Percentiles rank a stretch among this genome's conserved stretches.
Conservation (phyloP, 371 early-diverging fungal genomes). For the Mucor racemosus region DNA sequence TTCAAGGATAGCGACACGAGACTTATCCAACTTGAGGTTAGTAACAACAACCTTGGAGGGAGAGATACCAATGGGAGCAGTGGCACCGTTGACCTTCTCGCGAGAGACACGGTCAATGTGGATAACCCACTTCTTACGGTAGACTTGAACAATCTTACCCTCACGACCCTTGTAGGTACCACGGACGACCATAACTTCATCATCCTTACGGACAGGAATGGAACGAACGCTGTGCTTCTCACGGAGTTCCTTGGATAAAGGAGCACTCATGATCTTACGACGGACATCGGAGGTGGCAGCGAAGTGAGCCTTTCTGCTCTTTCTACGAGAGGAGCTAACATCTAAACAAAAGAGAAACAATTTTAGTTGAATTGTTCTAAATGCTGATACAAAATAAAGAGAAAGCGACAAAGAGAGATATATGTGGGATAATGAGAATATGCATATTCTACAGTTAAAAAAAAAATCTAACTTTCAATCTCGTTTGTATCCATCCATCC, state of each 20-base stretch:
- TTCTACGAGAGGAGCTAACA: conserved; percentile 94
- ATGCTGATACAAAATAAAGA: background rate
- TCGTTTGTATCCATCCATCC: background rate
- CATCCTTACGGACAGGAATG: conserved; percentile 96
- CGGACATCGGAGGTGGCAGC: conserved; percentile 92
- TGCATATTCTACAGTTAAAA: background rate
- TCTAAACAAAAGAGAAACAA: conserved; percentile 43
- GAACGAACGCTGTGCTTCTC: conserved; percentile 95
- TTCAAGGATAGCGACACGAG: conserved; percentile 86
- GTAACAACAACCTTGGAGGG: conserved; percentile 97
- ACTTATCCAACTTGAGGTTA: conserved; percentile 94
- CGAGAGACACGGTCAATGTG: conserved; percentile 94
- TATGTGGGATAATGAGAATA: background rate
- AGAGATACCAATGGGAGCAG: conserved; percentile 93
- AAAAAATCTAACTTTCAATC: conserved; percentile 3
- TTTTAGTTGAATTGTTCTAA: background rate
- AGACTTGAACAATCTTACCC: conserved; percentile 94
- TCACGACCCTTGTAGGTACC: conserved; percentile 96
- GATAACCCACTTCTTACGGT: conserved; percentile 98
- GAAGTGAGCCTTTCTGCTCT: conserved; percentile 98
- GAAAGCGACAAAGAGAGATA: background rate
- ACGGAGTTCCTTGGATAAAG: conserved; percentile 96
- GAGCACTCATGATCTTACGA: conserved; percentile 94
- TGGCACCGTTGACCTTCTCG: conserved; percentile 96
- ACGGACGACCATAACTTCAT: conserved; percentile 95